These are phyloP conservation scores for Pyrenochaeta sp. DNA, from an alignment of 2,329 filamentous ascomycete genomes.

Conservation along the genomic window DNA sequence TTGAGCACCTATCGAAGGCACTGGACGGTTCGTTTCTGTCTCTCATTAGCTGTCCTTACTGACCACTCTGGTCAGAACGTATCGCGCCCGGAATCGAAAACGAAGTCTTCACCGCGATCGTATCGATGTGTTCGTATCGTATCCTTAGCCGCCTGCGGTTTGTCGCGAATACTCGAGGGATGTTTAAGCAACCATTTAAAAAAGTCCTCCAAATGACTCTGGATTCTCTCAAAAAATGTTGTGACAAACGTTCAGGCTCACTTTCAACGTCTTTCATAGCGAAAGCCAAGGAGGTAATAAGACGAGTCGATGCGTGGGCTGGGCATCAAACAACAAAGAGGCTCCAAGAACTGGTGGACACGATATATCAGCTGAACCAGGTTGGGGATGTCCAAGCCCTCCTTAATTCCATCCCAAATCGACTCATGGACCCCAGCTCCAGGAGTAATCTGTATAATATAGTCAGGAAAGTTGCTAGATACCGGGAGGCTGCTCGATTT, in stretches of 20 bases:
- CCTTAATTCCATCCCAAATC: slow-evolving; percentile 17
- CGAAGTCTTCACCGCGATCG: slow-evolving; percentile 13
- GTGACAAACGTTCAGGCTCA: not conserved
- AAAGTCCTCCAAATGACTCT: slow-evolving; percentile 6
- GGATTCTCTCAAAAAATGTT: slow-evolving; percentile 5
- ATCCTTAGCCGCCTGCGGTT: slow-evolving; percentile 18
- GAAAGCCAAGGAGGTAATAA: slow-evolving; percentile 19
- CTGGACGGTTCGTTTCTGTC: slow-evolving; percentile 1
- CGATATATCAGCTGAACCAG: slow-evolving; percentile 8
- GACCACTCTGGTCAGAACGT: not conserved
- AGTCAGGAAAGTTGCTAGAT: slow-evolving; percentile 22
- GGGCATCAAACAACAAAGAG: slow-evolving; percentile 14
- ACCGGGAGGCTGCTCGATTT: slow-evolving; percentile 23
- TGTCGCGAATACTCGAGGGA: slow-evolving; percentile 1
- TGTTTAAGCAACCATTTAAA: slow-evolving; percentile 6
- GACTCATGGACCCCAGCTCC: slow-evolving; percentile 16
- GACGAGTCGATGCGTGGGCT: slow-evolving; percentile 14
- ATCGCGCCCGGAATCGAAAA: slow-evolving; percentile 3
- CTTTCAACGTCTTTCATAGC: slow-evolving; percentile 6
- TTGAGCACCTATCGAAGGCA: not conserved
- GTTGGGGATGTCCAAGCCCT: slow-evolving; percentile 11
- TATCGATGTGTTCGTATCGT: slow-evolving; percentile 17
- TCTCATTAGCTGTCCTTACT: slow-evolving; percentile 1
- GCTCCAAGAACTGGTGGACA: slow-evolving; percentile 15
- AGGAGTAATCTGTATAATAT: slow-evolving; percentile 19